phyloP scores from a whole-genome alignment of 2,329 filamentous ascomycete species.

The Fusarium oxysporum region DNA sequence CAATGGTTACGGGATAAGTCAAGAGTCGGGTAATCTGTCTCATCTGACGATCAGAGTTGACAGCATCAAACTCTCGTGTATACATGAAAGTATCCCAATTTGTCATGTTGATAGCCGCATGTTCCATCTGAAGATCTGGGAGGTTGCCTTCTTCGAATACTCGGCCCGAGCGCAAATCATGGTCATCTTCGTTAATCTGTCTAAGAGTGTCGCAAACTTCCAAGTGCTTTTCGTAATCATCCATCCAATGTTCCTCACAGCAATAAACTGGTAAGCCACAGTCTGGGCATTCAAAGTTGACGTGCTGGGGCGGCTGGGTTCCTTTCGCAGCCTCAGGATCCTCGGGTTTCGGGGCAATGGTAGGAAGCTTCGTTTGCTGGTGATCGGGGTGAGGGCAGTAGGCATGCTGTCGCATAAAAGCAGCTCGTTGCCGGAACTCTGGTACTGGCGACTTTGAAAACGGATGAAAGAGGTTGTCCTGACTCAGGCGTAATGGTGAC shows the following conservation, averaged over 20 bases:
- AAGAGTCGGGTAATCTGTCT: conserved; percentile 91
- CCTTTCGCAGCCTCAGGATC: conserved; percentile 67
- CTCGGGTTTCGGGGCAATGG: conserved; percentile 73
- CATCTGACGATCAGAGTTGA: conserved; percentile 91
- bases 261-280: conserved; percentile 96
- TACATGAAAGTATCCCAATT: conserved; percentile 99
- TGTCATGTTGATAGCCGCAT: conserved; percentile 94
- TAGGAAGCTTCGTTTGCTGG: conserved; percentile 76
- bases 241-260: conserved; percentile 93
- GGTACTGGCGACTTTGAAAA: conserved; percentile 90
- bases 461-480: conserved; percentile 91
- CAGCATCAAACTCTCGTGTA: conserved; percentile 88
- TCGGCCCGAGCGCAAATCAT: conserved; percentile 89
- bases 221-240: conserved; percentile 93
- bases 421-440: conserved; percentile 86
- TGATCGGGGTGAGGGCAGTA: conserved; percentile 94
- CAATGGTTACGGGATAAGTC: conserved; percentile 93
- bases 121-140: conserved; percentile 88
- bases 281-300: conserved; percentile 94
- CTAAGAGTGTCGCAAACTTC: conserved; percentile 91
- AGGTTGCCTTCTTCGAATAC: conserved; percentile 96
- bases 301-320: conserved; percentile 77
- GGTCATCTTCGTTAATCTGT: conserved; percentile 98
- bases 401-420: conserved; percentile 92
- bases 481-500: conserved; percentile 60